Conservation (phyloP, 768 basidiomycete species). For the Coprinellus micaceus region DNA sequence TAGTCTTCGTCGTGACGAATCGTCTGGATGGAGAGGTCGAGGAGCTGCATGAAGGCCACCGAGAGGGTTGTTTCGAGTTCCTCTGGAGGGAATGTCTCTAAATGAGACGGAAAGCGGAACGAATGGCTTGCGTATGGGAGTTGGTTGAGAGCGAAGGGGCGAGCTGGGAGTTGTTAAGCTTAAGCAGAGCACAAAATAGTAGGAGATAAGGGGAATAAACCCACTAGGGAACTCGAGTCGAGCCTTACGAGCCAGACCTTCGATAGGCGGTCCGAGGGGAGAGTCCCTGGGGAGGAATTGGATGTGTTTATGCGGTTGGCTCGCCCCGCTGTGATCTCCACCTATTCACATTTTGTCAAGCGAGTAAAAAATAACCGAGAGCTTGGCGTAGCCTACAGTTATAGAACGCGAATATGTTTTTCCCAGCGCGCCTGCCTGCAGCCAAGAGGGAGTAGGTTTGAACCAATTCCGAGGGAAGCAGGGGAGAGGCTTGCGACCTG, state of each 20-base stretch:
- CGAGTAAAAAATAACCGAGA: conserved; percentile 5
- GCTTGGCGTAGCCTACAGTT: conserved; percentile 56
- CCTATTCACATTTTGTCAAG: conserved; percentile 36
- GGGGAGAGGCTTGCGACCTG: conserved; percentile 73
- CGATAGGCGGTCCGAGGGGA: conserved; percentile 70
- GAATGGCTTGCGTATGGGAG: conserved; percentile 84
- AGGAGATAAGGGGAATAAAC: conserved; percentile 8
- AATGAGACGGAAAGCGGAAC: conserved; percentile 51
- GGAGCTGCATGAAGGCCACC: conserved; percentile 61
- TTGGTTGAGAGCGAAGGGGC: conserved; percentile 62
- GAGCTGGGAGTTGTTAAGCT: conserved; percentile 41
- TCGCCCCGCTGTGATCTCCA: conserved; percentile 77
- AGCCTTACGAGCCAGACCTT: conserved; percentile 56
- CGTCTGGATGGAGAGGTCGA: conserved; percentile 75
- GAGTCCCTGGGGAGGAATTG: conserved; percentile 71
- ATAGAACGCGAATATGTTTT: conserved; percentile 77
- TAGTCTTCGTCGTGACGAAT: conserved; percentile 64
- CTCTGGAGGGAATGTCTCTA: conserved; percentile 34
- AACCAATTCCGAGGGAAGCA: conserved; percentile 74
- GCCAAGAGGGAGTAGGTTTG: conserved; percentile 71
- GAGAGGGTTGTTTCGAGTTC: conserved; percentile 52
- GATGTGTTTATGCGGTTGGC: conserved; percentile 89
- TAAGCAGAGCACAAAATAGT: not conserved
- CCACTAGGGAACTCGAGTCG: conserved; percentile 58
- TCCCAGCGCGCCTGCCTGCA: conserved; percentile 60